These are phyloP conservation scores for Aspergillus ustus DNA, from an alignment of 2,329 filamentous ascomycete genomes.

Conservation along the genomic window DNA sequence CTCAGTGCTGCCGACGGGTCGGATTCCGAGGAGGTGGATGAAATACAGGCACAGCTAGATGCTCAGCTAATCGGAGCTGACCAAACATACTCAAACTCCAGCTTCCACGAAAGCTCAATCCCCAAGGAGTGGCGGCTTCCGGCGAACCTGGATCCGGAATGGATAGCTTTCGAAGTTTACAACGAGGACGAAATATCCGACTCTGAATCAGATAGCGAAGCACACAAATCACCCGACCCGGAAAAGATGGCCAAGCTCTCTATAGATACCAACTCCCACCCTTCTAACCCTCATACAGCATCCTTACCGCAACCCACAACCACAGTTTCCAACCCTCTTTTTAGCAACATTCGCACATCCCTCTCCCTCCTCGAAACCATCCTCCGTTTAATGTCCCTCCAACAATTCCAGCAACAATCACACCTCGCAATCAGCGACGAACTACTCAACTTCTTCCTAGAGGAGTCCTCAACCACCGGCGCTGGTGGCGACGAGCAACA, in stretches of 20 bases:
- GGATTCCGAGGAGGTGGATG: conserved; percentile 43
- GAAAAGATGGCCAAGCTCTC: conserved; percentile 55
- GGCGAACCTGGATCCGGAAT: conserved; percentile 79
- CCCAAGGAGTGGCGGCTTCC: conserved; percentile 66
- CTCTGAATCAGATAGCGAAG: conserved; percentile 53
- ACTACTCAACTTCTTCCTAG: conserved; percentile 84
- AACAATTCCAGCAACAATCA: conserved; percentile 88
- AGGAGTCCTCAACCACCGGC: conserved; percentile 69
- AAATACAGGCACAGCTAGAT: conserved; percentile 45
- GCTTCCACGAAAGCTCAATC: conserved; percentile 37
- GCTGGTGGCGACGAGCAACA: conserved; percentile 66
- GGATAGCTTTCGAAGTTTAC: conserved; percentile 89
- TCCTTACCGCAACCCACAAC: conserved; percentile 32
- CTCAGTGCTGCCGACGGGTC: conserved; percentile 34
- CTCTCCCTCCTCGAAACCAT: conserved; percentile 87
- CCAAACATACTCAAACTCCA: conserved; percentile 9
- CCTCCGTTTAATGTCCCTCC: conserved; percentile 80
- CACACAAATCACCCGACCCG: conserved; percentile 37
- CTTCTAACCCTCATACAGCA: conserved; percentile 27
- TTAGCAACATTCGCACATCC: conserved; percentile 64
- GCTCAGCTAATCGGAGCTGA: conserved; percentile 38
- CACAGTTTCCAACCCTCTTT: conserved; percentile 53
- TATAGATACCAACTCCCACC: conserved; percentile 35
- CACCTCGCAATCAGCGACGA: conserved; percentile 91
- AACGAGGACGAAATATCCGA: conserved; percentile 65